A percentile compares a stretch with the other conserved stretches of the same genome.
Evolutionary conservation across 345 rosid genomes (phyloP).

Genomic region (Dovyalis caffra): DNA sequence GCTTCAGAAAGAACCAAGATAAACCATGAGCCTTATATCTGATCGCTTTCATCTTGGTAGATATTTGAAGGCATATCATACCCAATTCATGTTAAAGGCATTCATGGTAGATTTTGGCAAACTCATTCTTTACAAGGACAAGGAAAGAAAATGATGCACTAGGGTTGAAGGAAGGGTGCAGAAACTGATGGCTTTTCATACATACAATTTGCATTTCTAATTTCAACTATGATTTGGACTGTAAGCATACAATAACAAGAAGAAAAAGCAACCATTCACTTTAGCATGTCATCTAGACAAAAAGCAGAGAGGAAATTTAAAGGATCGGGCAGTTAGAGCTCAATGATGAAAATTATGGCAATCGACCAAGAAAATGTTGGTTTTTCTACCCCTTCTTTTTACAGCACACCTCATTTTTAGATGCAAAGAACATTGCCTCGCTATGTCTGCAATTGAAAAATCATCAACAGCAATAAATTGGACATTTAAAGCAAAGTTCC

Average conservation of each 20-base stretch:
- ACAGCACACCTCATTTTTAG: background rate
- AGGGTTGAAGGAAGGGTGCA: background rate
- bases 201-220: background rate
- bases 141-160: no score
- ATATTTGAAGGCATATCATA: background rate
- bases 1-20: background rate
- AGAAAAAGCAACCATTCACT: background rate
- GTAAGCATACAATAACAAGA: background rate
- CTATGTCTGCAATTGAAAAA: no score
- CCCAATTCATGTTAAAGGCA: background rate
- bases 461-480: background rate
- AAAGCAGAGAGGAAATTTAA: background rate
- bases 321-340: no score
- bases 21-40: background rate
- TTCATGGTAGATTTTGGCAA: background rate
- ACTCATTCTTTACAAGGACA: background rate
- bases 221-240: background rate
- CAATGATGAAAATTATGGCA: background rate
- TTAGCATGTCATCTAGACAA: background rate
- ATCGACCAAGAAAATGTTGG: background rate
- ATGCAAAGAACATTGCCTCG: background rate
- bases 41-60: background rate
- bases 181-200: background rate
- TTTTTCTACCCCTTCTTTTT: no score
- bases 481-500: background rate